Conservation (phyloP, 495 filamentous ascomycete species). For the Podospora pseudopauciseta region DNA sequence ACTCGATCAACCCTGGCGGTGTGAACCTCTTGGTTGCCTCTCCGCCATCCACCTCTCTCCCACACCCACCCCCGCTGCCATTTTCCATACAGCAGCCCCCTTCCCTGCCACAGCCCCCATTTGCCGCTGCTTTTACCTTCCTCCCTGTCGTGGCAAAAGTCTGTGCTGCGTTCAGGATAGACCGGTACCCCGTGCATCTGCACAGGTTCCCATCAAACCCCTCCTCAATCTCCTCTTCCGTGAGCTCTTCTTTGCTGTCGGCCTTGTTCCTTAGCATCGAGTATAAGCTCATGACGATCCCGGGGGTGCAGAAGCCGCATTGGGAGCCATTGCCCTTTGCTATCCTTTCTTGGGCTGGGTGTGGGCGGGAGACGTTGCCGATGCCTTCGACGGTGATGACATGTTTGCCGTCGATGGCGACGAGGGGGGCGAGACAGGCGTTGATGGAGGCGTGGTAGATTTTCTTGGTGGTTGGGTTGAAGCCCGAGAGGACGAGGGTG, state of each 20-base stretch:
- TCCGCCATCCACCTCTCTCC: conserved; percentile 47
- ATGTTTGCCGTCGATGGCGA: conserved; percentile 94
- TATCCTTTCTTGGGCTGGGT: conserved; percentile 89
- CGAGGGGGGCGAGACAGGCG: conserved; percentile 87
- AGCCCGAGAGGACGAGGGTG: conserved; percentile 90
- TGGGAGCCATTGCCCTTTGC: conserved; percentile 68
- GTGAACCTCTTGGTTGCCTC: conserved; percentile 66
- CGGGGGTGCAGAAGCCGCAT: conserved; percentile 88
- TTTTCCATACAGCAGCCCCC: conserved; percentile 65
- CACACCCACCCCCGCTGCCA: conserved; percentile 53
- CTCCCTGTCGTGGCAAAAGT: conserved; percentile 52
- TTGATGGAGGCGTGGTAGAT: conserved; percentile 93
- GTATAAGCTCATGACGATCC: conserved; percentile 95
- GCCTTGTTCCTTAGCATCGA: conserved; percentile 69
- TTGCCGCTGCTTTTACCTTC: conserved; percentile 39
- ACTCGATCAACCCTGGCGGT: conserved; percentile 84
- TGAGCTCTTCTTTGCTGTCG: conserved; percentile 48
- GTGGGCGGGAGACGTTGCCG: conserved; percentile 79
- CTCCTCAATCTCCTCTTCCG: conserved; percentile 76
- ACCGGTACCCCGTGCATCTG: conserved; percentile 90
- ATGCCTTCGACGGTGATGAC: conserved; percentile 99
- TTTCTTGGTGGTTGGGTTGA: conserved; percentile 83
- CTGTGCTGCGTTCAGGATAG: conserved; percentile 88
- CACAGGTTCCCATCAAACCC: conserved; percentile 95
- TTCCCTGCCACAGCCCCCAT: conserved; percentile 44